Evolutionary conservation across 148 eudicot genomes (phyloP).

Genomic region (Amaranthus cruentus): DNA sequence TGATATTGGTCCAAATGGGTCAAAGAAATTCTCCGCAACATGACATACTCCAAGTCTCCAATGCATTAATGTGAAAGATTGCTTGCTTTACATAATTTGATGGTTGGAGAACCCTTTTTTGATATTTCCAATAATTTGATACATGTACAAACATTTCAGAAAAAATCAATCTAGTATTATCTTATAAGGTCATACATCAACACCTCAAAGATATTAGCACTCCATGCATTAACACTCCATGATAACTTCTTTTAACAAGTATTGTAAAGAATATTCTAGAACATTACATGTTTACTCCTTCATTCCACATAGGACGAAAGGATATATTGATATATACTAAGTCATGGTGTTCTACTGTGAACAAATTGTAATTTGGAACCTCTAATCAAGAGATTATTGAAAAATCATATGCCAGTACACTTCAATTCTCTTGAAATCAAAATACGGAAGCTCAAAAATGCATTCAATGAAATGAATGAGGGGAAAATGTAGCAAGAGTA

Average conservation of each 20-base stretch:
- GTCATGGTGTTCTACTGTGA: background rate
- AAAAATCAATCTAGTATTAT: background rate
- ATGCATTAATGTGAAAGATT: too few relatives aligned
- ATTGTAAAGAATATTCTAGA: background rate
- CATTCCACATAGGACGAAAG: too few relatives aligned
- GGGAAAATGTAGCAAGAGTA: conserved; percentile 14
- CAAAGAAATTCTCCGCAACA: too few relatives aligned
- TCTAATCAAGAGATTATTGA: background rate
- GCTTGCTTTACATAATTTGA: too few relatives aligned
- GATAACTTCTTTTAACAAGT: background rate
- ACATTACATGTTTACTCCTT: background rate
- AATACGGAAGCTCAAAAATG: background rate
- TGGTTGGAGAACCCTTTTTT: too few relatives aligned
- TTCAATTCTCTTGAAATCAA: background rate
- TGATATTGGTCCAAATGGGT: too few relatives aligned
- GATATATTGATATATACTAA: background rate
- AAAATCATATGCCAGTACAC: background rate
- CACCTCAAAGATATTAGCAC: background rate
- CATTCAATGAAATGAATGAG: background rate
- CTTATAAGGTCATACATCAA: background rate
- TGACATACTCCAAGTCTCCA: too few relatives aligned
- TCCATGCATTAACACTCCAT: background rate
- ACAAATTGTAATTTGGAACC: background rate
- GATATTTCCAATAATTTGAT: too few relatives aligned
- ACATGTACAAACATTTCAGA: too few relatives aligned